Base-by-base conservation (phyloP, 208 protist genomes). In the Zelonia costaricensis region DNA sequence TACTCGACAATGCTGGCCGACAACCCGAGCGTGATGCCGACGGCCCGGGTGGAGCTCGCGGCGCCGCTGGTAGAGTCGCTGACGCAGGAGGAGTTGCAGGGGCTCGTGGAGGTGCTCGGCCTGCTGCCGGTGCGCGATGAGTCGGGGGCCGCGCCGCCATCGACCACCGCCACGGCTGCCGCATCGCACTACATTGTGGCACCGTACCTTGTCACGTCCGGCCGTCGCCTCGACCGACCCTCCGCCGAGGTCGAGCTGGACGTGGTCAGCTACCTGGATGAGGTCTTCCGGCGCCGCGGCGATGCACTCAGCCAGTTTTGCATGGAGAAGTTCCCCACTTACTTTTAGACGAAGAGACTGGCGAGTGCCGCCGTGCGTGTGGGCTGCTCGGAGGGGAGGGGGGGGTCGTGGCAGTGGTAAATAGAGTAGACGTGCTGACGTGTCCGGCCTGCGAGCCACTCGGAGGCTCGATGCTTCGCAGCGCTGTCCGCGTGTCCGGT, bases 1-100 rank as follows among this genome's bases (percentile, higher is more conserved):
- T 94, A 94, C 76, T 92, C 84, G 35, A 84, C 85, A 22, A 82
- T 66, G 23, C 70, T 94, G 25, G 76, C 88, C 28, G 72, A 86
- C 28, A 40, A 78, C 33, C 83, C 88, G 30, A 57, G 55, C 22
- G 38, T 67, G 33, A 92, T 88, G 80, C 74, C 83, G 53, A 91
- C 78, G n/a, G 61, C 69, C 27, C 54, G 43, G n/a, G 73, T 91
- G 27, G 76, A 73, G 54, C 68, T 94, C 13, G 72, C 88, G 4
- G 71, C 75, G 23, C 85, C 88, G 1, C 84, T 94, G 7, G 65
- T 88, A 4, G 66, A 28, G 18, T 67, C 71, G 12, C 78, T 94
- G 27, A 35, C 57, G 10, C 46, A 42, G 22, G 69, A 78, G 31
- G 88, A 94, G 64, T 59, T 92, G 36, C 69, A 78, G 4, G 60